Conservation (phyloP, 2,329 filamentous ascomycete genomes). For the Calonectria pteridis region DNA sequence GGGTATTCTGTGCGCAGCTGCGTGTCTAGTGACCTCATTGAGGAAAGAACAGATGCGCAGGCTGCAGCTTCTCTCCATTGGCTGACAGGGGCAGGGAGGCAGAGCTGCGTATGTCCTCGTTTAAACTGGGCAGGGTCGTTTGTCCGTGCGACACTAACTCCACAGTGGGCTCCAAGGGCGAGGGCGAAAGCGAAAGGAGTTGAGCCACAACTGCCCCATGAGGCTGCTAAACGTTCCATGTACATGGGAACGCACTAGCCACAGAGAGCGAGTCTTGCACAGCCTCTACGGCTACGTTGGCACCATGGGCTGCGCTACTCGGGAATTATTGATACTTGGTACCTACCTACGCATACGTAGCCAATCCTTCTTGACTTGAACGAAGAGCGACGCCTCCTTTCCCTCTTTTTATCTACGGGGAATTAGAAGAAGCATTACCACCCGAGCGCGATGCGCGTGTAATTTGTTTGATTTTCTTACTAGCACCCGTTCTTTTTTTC, state of each 20-base stretch:
- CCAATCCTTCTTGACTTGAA: slow-evolving; percentile 18
- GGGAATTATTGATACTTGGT: slow-evolving; percentile 13
- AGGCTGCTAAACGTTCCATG: background rate
- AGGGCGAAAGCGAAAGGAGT: background rate
- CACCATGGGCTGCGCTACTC: slow-evolving; percentile 9
- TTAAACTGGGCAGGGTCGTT: background rate
- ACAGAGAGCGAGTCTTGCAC: background rate
- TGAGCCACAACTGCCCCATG: slow-evolving; percentile 6
- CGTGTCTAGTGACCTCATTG: slow-evolving; percentile 22
- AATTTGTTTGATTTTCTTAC: background rate
- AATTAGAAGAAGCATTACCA: background rate
- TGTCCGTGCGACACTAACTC: background rate
- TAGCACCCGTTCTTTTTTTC: background rate
- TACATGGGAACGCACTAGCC: slow-evolving; percentile 5
- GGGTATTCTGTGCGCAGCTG: slow-evolving; percentile 14
- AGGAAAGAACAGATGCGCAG: slow-evolving; percentile 17
- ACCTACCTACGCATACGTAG: slow-evolving; percentile 20
- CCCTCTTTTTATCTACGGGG: background rate
- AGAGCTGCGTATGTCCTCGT: background rate
- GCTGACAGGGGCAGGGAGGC: slow-evolving; percentile 3
- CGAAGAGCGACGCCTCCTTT: slow-evolving; percentile 20
- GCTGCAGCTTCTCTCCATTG: slow-evolving; percentile 16
- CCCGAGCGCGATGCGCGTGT: slow-evolving; percentile 20
- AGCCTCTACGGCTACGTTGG: slow-evolving; percentile 8
- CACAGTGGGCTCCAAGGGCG: background rate